phyloP scores from a whole-genome alignment of 495 filamentous ascomycete species.

The Hapsidospora chrysogenum region DNA sequence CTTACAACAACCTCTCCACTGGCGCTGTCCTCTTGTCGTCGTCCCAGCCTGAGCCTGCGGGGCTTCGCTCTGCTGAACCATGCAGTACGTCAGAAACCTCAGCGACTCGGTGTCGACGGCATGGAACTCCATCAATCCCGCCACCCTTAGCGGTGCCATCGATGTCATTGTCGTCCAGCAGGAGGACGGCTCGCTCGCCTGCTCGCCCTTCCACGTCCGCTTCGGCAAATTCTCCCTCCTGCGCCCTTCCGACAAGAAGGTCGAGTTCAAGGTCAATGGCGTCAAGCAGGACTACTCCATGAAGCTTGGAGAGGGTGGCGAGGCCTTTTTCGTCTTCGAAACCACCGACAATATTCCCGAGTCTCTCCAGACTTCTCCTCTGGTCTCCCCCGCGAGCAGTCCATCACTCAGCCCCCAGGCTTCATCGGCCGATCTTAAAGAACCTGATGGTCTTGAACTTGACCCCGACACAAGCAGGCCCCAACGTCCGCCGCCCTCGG shows the following conservation, averaged over 20 bases:
- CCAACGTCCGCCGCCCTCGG: slow-evolving; percentile 18
- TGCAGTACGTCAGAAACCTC: slow-evolving; percentile 97
- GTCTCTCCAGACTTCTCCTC: slow-evolving; percentile 81
- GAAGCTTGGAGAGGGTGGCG: slow-evolving; percentile 95
- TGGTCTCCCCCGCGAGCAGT: slow-evolving; percentile 73
- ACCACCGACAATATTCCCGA: slow-evolving; percentile 77
- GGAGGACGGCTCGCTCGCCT: slow-evolving; percentile 73
- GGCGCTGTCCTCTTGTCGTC: too few species aligned
- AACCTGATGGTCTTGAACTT: slow-evolving; percentile 74
- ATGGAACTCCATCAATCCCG: slow-evolving; percentile 99
- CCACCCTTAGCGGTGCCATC: slow-evolving; percentile 91
- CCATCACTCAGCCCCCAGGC: slow-evolving; percentile 49
- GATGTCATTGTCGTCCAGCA: slow-evolving; percentile 98
- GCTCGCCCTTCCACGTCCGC: slow-evolving; percentile 95
- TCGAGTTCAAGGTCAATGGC: slow-evolving; percentile 93
- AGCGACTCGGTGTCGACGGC: slow-evolving; percentile 93
- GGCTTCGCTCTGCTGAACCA: too few species aligned
- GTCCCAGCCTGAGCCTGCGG: too few species aligned
- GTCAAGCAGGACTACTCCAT: slow-evolving; percentile 84
- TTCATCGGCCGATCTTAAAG: slow-evolving; percentile 40
- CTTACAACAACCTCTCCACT: too few species aligned
- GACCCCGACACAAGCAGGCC: slow-evolving; percentile 19
- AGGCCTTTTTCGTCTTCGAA: slow-evolving; percentile 98
- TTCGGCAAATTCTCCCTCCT: slow-evolving; percentile 97
- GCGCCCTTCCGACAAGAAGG: slow-evolving; percentile 96